Percentiles rank a stretch among this genome's conserved stretches.
Evolutionary conservation across 2,329 filamentous ascomycete species (phyloP).

Genomic region (Nigrospora osmanthi): DNA sequence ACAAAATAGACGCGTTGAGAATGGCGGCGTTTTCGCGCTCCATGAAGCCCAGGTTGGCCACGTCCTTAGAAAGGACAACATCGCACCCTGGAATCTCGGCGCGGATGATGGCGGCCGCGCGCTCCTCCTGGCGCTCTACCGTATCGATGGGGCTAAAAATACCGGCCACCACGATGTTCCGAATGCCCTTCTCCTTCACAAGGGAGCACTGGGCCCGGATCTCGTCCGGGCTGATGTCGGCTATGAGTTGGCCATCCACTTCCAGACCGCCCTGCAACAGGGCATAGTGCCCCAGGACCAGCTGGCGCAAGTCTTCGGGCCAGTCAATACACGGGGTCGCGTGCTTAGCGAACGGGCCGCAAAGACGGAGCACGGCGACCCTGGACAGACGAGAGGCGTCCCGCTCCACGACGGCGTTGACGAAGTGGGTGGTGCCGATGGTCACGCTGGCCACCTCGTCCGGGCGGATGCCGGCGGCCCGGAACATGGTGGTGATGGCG

Average conservation of each 20-base stretch:
- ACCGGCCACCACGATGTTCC: slow-evolving; percentile 37
- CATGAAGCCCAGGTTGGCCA: slow-evolving; percentile 46
- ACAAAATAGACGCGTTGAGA: slow-evolving; percentile 53
- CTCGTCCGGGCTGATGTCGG: slow-evolving; percentile 32
- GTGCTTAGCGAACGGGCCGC: slow-evolving; percentile 43
- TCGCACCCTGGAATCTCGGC: slow-evolving; percentile 30
- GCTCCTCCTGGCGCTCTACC: slow-evolving; percentile 38
- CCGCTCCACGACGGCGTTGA: slow-evolving; percentile 49
- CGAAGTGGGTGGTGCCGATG: slow-evolving; percentile 50
- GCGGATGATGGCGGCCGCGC: slow-evolving; percentile 32
- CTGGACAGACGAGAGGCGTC: slow-evolving; percentile 37
- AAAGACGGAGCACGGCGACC: slow-evolving; percentile 47
- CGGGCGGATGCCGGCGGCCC: slow-evolving; percentile 14
- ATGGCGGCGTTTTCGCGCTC: slow-evolving; percentile 60
- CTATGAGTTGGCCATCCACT: slow-evolving; percentile 40
- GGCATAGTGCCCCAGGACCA: slow-evolving; percentile 37
- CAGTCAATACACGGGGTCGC: slow-evolving; percentile 45
- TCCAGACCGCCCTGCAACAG: slow-evolving; percentile 42
- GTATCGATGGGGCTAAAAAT: slow-evolving; percentile 47
- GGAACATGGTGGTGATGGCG: slow-evolving; percentile 35
- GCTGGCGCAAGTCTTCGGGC: slow-evolving; percentile 37
- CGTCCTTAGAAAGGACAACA: slow-evolving; percentile 42
- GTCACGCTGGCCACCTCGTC: slow-evolving; percentile 37
- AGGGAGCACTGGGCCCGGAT: slow-evolving; percentile 29
- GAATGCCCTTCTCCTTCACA: slow-evolving; percentile 34